Evolutionary conservation across 129 eudicot genomes (phyloP).

Genomic region (Centella asiatica): DNA sequence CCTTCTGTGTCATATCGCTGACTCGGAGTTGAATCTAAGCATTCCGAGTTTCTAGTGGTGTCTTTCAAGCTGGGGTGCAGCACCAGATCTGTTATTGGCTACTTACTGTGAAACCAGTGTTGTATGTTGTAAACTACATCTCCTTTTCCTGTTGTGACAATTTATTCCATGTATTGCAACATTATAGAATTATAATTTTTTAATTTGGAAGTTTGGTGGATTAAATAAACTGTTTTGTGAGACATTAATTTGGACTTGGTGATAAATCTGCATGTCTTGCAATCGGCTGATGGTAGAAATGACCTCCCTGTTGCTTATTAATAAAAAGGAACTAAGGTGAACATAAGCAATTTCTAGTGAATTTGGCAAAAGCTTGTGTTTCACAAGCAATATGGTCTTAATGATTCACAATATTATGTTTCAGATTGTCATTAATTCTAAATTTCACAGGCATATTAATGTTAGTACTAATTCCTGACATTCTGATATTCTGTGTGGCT

Average conservation of each 20-base stretch:
- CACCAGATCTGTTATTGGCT: not conserved
- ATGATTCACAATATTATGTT: too few relatives aligned
- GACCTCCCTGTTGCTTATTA: not conserved
- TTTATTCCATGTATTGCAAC: not conserved
- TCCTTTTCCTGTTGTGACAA: not conserved
- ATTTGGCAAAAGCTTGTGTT: too few relatives aligned
- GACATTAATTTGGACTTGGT: too few relatives aligned
- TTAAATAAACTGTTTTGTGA: not conserved
- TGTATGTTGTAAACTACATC: not conserved
- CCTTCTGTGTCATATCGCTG: conserved; percentile 4
- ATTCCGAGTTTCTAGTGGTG: not conserved
- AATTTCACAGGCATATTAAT: too few relatives aligned
- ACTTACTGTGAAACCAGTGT: not conserved
- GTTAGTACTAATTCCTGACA: too few relatives aligned
- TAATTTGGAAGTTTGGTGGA: not conserved
- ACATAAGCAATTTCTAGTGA: too few relatives aligned
- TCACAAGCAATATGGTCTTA: too few relatives aligned
- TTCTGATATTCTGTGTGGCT: too few relatives aligned
- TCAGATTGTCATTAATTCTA: too few relatives aligned
- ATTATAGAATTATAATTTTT: not conserved
- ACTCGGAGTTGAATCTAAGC: not conserved
- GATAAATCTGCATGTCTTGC: too few relatives aligned
- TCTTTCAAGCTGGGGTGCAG: not conserved
- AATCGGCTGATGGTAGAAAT: not conserved
- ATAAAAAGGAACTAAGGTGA: too few relatives aligned